Percentiles rank a stretch among this genome's conserved stretches.
phyloP scores from a whole-genome alignment of 2,329 filamentous ascomycete genomes.

The Sphaerulina populicola region DNA sequence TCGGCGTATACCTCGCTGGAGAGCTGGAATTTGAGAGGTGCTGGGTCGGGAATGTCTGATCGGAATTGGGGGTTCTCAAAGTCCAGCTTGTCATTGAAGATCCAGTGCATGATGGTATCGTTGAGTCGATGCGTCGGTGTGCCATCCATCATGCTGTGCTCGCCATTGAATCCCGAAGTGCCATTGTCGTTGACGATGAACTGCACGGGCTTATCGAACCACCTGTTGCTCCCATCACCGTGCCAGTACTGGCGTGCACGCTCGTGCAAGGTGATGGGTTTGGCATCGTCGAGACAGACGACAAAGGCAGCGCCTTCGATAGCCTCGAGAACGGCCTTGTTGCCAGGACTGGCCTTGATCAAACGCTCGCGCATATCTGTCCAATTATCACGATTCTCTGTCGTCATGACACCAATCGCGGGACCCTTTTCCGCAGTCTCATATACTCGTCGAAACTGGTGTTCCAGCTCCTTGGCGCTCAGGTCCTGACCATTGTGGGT shows the following conservation, averaged over 20 bases:
- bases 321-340: slow-evolving; percentile 65
- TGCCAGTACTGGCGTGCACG: slow-evolving; percentile 97
- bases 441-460: slow-evolving; percentile 80
- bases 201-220: slow-evolving; percentile 96
- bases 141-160: slow-evolving; percentile 99
- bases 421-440: slow-evolving; percentile 63
- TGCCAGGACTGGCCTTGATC: slow-evolving; percentile 66
- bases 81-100: slow-evolving; percentile 91
- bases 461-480: slow-evolving; percentile 80
- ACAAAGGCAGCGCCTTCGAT: slow-evolving; percentile 87
- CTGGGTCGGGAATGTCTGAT: slow-evolving; percentile 74
- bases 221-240: slow-evolving; percentile 88
- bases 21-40: slow-evolving; percentile 68
- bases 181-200: slow-evolving; percentile 99
- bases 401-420: slow-evolving; percentile 75
- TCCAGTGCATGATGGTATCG: slow-evolving; percentile 84
- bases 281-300: slow-evolving; percentile 84
- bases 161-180: slow-evolving; percentile 92
- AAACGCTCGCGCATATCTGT: slow-evolving; percentile 69
- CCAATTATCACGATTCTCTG: slow-evolving; percentile 90
- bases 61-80: slow-evolving; percentile 70
- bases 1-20: slow-evolving; percentile 65
- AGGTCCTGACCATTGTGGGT: slow-evolving; percentile 76
- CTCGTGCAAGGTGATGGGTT: slow-evolving; percentile 88
- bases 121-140: slow-evolving; percentile 95